Evolutionary conservation across 441 rosid species (phyloP).

Genomic region (Populus trichocarpa): DNA sequence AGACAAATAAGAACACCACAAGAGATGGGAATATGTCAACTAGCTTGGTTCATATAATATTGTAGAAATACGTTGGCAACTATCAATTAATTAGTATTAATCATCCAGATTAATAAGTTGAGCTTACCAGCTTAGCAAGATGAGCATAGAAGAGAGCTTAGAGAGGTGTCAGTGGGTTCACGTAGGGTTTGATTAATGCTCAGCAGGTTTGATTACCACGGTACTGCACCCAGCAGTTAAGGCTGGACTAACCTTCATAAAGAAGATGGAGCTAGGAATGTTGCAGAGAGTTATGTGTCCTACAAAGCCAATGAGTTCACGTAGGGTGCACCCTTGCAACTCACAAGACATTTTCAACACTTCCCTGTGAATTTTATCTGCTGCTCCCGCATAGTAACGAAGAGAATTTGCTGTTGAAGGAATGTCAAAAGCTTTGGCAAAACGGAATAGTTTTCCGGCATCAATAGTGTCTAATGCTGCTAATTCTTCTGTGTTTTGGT

Average conservation of each 20-base stretch:
- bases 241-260: slow-evolving; percentile 68
- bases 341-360: slow-evolving; percentile 12
- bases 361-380: slow-evolving; percentile 54
- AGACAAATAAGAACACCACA: too few species aligned
- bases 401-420: slow-evolving; percentile 31
- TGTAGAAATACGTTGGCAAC: background rate
- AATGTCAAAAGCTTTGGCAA: slow-evolving; percentile 43
- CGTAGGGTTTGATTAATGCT: slow-evolving; percentile 25
- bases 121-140: slow-evolving; percentile 53
- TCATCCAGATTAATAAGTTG: too few species aligned
- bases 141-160: slow-evolving; percentile 58
- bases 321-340: slow-evolving; percentile 33
- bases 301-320: slow-evolving; percentile 70
- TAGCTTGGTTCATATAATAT: too few species aligned
- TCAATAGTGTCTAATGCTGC: slow-evolving; percentile 56
- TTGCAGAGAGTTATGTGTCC: slow-evolving; percentile 75
- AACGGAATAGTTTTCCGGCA: slow-evolving; percentile 47
- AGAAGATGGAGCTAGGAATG: slow-evolving; percentile 51
- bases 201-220: slow-evolving; percentile 63
- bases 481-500: slow-evolving; percentile 47
- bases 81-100: background rate
- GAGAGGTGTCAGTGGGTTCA: slow-evolving; percentile 36
- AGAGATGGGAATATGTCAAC: too few species aligned
- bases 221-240: slow-evolving; percentile 69
- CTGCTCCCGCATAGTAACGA: slow-evolving; percentile 70